These are phyloP conservation scores for Tolypocladium endophyticum DNA, from an alignment of 2,329 filamentous ascomycete genomes.

Conservation along the genomic window DNA sequence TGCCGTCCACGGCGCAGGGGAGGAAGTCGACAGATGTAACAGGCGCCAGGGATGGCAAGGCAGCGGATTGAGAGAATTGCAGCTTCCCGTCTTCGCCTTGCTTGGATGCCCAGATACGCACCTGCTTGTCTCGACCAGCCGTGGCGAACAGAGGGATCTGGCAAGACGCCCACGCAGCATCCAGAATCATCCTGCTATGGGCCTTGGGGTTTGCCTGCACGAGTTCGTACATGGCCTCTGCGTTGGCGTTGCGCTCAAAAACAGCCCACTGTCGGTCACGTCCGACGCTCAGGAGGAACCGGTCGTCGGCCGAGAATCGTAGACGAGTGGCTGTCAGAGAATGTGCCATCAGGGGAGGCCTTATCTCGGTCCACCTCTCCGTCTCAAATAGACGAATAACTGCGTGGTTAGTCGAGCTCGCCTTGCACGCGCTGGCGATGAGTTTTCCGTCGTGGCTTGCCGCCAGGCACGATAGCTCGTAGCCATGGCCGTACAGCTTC, in stretches of 20 bases:
- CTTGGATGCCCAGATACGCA: slow-evolving; percentile 56
- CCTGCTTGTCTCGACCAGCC: slow-evolving; percentile 77
- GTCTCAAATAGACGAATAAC: slow-evolving; percentile 90
- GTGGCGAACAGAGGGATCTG: slow-evolving; percentile 60
- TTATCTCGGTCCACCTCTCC: slow-evolving; percentile 74
- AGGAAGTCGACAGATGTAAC: slow-evolving; percentile 66
- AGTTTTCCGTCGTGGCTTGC: slow-evolving; percentile 63
- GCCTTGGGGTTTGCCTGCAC: slow-evolving; percentile 66
- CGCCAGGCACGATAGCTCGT: slow-evolving; percentile 85
- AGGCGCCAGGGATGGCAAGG: slow-evolving; percentile 44
- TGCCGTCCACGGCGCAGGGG: slow-evolving; percentile 17
- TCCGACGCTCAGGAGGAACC: slow-evolving; percentile 74
- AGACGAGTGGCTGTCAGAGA: slow-evolving; percentile 76
- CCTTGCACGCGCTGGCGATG: slow-evolving; percentile 86
- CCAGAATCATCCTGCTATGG: slow-evolving; percentile 86
- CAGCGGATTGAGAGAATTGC: slow-evolving; percentile 40
- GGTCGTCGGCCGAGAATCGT: slow-evolving; percentile 66
- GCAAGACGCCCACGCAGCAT: slow-evolving; percentile 69
- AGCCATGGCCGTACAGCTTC: slow-evolving; percentile 95
- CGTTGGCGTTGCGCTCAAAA: slow-evolving; percentile 45
- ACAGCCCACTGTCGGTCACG: slow-evolving; percentile 86
- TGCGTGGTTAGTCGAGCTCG: slow-evolving; percentile 85
- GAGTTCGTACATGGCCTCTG: slow-evolving; percentile 39
- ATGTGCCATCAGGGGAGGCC: slow-evolving; percentile 74
- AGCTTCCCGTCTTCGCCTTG: slow-evolving; percentile 17